Evolutionary conservation across 2,329 filamentous ascomycete species (phyloP), one percentile per base, ranked within the genome.

Genomic region (Claviceps africana): DNA sequence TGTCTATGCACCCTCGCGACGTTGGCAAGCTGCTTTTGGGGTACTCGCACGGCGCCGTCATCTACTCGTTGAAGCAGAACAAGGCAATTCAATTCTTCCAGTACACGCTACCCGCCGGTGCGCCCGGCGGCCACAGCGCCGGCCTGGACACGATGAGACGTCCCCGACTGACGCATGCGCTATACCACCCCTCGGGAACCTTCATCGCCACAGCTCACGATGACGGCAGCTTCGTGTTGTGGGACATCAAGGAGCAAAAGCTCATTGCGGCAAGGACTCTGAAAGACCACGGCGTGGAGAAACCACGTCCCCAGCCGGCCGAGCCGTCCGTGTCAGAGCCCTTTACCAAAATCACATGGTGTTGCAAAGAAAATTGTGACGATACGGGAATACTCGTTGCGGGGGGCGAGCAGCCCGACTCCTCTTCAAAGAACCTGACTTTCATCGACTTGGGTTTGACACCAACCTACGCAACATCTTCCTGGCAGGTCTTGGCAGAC

Each of bases 1-100:
- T 98, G 62, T 81, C 88, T 54, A 76, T 97, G 59, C 93, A 97
- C 62, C 90, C 93, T 2, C 79, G 89, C 60, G 93, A 98, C 64
- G 87, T 97, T 57, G 93, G 93, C 4, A 89, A 88, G 61, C 74
- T 98, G 28, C 70, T 98, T 53, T 86, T 98, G 53, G 90, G 85
- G n/a, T 98, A 97, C 65, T 81, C 81, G 0, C 81, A 91, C 58
- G 93, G 93, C 15, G 89, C 87, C 6, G 88, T 88, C 47, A 78
- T 93, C 55, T 98, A 94, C 68, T 94, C 88, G 2, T 94, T 98
- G 74, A 97, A 98, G 70, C 86, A 94, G 65, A 90, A 89, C 62
- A 77, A 83, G 54, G 76, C 88, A 0, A 72, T 82, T 47, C 84
- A 86, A 56, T 94, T 82, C 68, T 89, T 95, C 60, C 78, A 90